phyloP scores from a whole-genome alignment of 306 rosid genomes.

The Biancaea sappan region DNA sequence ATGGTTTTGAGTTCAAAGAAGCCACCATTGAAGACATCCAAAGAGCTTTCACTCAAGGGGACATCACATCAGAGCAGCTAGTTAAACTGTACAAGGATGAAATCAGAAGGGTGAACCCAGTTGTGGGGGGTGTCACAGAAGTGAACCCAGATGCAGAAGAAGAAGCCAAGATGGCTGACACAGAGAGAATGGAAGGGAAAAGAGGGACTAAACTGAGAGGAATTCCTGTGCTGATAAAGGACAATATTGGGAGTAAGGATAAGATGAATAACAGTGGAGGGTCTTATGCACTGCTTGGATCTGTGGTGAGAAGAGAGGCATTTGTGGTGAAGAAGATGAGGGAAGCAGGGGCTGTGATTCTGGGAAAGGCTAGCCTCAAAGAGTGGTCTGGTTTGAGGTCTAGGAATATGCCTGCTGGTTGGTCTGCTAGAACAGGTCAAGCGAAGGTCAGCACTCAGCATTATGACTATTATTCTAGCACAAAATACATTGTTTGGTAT shows the following conservation, averaged over 20 bases:
- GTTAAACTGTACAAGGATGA: conserved; percentile 38
- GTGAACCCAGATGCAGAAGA: conserved; percentile 47
- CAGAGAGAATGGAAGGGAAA: neutral
- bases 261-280: no score
- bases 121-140: conserved; percentile 38
- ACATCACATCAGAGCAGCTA: conserved; percentile 40
- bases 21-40: conserved; percentile 41
- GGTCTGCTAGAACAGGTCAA: no score
- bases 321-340: no score
- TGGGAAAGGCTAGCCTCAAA: no score
- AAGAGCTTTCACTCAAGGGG: conserved; percentile 24
- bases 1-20: conserved; percentile 33
- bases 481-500: no score
- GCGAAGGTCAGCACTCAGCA: no score
- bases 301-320: no score
- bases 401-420: no score
- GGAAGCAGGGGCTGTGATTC: no score
- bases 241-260: conserved; percentile 50
- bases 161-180: conserved; percentile 37
- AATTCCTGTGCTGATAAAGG: conserved; percentile 50
- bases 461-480: no score
- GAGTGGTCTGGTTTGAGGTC: no score
- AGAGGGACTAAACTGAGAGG: conserved; percentile 30
- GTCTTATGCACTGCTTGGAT: no score
- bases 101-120: conserved; percentile 24